Evolutionary conservation across 2,329 filamentous ascomycete species (phyloP).

Genomic region (Xylaria digitata): DNA sequence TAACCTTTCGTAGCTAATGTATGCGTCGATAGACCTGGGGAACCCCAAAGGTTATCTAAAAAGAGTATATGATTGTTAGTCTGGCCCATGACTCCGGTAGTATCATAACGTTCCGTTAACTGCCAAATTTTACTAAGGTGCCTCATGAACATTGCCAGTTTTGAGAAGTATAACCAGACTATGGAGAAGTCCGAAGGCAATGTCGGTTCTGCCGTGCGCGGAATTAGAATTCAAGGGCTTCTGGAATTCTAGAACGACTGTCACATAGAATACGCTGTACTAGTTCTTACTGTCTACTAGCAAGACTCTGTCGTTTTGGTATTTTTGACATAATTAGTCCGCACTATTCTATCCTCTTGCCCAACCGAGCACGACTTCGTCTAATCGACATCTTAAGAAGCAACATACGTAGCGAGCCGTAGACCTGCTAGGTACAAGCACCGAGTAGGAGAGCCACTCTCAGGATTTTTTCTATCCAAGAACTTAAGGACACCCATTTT

Average conservation of each 20-base stretch:
- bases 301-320: no score
- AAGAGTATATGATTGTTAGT: not conserved
- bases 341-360: no score
- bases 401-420: no score
- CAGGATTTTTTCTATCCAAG: conserved; percentile 21
- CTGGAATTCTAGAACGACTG: not conserved
- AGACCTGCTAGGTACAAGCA: no score
- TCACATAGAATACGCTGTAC: not conserved
- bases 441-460: no score
- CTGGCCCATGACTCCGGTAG: not conserved
- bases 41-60: not conserved
- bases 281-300: no score
- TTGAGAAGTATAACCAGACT: not conserved
- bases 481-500: conserved; percentile 6
- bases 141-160: not conserved
- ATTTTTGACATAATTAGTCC: no score
- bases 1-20: not conserved
- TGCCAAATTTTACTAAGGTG: not conserved
- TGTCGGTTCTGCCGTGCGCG: not conserved
- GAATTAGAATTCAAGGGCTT: not conserved
- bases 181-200: not conserved
- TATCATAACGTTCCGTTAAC: not conserved
- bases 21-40: not conserved
- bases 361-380: no score
- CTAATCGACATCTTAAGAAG: no score